Evolutionary conservation across 495 filamentous ascomycete species (phyloP).

Genomic region (Glutinoglossum americanum): DNA sequence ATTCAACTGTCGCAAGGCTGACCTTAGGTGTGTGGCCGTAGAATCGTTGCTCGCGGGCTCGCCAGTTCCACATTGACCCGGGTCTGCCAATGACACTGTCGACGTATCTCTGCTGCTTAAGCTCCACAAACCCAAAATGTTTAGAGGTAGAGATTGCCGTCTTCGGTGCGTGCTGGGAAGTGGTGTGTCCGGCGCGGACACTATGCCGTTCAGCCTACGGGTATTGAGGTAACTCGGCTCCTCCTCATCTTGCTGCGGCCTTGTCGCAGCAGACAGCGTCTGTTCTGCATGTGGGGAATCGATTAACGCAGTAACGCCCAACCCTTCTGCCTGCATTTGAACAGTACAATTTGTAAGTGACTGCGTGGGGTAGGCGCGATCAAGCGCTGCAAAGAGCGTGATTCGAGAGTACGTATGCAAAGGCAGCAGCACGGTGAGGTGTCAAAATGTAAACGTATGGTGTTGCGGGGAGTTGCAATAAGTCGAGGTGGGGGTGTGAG

Average conservation of each 20-base stretch:
- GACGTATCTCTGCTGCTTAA: not conserved
- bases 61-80: not conserved
- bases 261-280: not conserved
- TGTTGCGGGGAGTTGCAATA: constrained; percentile 1
- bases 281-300: not conserved
- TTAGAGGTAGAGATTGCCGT: not conserved
- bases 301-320: not conserved
- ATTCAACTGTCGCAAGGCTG: not conserved
- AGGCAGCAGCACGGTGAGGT: constrained; percentile 1
- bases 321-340: not conserved
- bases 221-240: not conserved
- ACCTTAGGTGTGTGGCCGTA: not conserved
- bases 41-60: not conserved
- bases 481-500: not conserved
- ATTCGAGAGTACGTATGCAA: constrained; percentile 1
- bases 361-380: not conserved
- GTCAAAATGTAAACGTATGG: constrained; percentile 1
- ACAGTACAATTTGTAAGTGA: not conserved
- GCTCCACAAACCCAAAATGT: not conserved
- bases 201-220: not conserved
- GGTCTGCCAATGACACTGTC: not conserved
- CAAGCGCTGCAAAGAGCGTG: not conserved
- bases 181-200: not conserved
- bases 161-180: not conserved
- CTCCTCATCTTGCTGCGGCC: not conserved